Percentiles rank a stretch among this genome's conserved stretches.
phyloP scores from a whole-genome alignment of 306 rosid genomes.

The Rubus idaeus region DNA sequence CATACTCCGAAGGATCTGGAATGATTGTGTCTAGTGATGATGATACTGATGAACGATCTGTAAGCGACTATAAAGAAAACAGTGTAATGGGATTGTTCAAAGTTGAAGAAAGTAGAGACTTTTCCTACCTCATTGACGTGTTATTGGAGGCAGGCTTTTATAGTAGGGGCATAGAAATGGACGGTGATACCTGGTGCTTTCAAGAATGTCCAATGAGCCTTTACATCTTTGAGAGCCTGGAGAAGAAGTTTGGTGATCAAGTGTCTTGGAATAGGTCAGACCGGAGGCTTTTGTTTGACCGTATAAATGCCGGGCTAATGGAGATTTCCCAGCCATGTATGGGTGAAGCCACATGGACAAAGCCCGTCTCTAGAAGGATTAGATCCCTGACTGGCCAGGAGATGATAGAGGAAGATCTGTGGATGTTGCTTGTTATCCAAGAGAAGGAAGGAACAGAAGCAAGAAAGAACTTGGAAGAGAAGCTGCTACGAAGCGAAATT shows the following conservation, averaged over 20 bases:
- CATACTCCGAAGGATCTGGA: conserved; percentile 52
- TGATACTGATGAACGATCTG: conserved; percentile 45
- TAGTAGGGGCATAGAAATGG: conserved; percentile 34
- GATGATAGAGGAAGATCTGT: conserved; percentile 68
- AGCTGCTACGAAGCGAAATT: conserved; percentile 49
- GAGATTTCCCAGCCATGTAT: conserved; percentile 54
- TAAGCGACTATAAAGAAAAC: conserved; percentile 29
- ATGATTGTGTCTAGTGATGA: conserved; percentile 83
- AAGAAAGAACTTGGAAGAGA: conserved; percentile 33
- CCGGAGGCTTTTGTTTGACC: conserved; percentile 75
- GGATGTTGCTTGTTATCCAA: conserved; percentile 57
- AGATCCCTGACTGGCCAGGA: conserved; percentile 34
- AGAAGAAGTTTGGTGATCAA: conserved; percentile 80
- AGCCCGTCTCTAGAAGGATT: conserved; percentile 53
- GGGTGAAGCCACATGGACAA: conserved; percentile 53
- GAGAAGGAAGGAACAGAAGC: conserved; percentile 58
- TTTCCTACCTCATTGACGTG: conserved; percentile 75
- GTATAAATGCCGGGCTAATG: conserved; percentile 54
- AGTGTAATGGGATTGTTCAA: conserved; percentile 33
- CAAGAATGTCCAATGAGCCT: conserved; percentile 62
- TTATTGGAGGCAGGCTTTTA: conserved; percentile 54
- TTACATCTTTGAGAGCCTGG: conserved; percentile 56
- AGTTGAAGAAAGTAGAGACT: conserved; percentile 64
- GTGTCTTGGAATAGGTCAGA: conserved; percentile 71
- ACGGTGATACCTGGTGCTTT: conserved; percentile 46